Evolutionary conservation across 2,329 filamentous ascomycete genomes (phyloP), one percentile per base, ranked within the genome.

Genomic region (Tolypocladium amazonense): DNA sequence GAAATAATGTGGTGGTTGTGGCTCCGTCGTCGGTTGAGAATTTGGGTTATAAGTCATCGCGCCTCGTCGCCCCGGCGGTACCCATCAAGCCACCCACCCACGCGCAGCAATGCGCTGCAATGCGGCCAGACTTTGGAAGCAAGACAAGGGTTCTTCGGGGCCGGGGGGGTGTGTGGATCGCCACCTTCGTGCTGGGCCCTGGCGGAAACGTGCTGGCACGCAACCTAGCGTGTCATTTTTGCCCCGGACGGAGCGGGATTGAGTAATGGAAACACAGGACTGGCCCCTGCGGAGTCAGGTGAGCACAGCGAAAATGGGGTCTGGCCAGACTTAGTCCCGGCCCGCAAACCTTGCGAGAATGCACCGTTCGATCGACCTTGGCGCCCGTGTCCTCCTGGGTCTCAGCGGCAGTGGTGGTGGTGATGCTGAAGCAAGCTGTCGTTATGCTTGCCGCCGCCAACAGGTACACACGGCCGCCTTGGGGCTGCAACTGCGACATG

Each of bases 241-340:
- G 58, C 54, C 39, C 38, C 37, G 45, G 50, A 58, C 0, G 43
- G 45, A 58, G 54, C 41, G 56, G 27, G 56, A 61, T 64, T 64
- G 57, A 41, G 63, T 64, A 64, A 64, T 64, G 60, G 53, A 63
- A 64, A 64, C 58, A 54, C 18, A 56, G 39, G 11, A 53, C 30
- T 38, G 58, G 50, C 37, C 53, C 33, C 14, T 14, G 43, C 30
- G 52, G 45, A 56, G 62, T 63, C 63, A 64, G 61, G 57, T 64
- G 62, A 64, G 60, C 62, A 56, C 35, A 27, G 39, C 12, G 39
- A 33, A 45, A 43, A 45, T 27, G 56, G 41, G 27, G 54, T 11
- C 53, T 38, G 35, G 53, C 37, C 33, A 52, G 27, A 52, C 14
- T 52, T n/a, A 20, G 2, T 15, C 50, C 50, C 6, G 5, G 50